Percentiles rank a stretch among this genome's conserved stretches.
These are phyloP conservation scores for Mrakia hoshinonis DNA, from an alignment of 768 basidiomycete genomes.

Conservation along the genomic window DNA sequence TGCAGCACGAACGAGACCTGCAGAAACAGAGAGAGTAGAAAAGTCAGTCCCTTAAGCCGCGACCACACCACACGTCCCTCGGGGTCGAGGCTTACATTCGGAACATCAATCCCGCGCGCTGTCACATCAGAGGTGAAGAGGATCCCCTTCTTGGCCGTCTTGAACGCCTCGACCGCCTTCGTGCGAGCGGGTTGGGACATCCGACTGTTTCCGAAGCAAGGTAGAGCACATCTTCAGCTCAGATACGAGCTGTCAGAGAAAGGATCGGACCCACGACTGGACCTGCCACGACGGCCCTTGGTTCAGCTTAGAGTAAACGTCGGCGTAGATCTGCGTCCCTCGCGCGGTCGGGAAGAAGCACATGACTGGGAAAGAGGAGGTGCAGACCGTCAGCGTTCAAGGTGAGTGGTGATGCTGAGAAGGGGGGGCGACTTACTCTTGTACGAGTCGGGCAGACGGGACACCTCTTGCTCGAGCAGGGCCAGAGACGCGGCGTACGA, in stretches of 20 bases:
- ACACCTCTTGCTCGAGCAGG: background rate
- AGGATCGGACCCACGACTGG: conserved; percentile 44
- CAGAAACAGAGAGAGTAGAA: no score
- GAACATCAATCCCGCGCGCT: conserved; percentile 62
- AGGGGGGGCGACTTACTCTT: conserved; percentile 34
- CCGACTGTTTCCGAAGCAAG: background rate
- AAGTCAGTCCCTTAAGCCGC: no score
- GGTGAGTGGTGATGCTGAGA: conserved; percentile 40
- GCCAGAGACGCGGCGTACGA: background rate
- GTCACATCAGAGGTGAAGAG: conserved; percentile 44
- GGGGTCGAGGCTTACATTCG: conserved; percentile 38
- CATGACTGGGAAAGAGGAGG: conserved; percentile 41
- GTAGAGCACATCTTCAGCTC: background rate
- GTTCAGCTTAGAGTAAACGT: conserved; percentile 34
- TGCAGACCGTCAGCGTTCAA: conserved; percentile 26
- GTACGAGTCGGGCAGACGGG: background rate
- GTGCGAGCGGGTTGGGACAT: conserved; percentile 20
- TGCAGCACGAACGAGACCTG: conserved; percentile 47
- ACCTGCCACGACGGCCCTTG: conserved; percentile 46
- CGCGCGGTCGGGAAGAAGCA: conserved; percentile 62
- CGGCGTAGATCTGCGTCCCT: conserved; percentile 46
- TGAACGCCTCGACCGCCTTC: conserved; percentile 10
- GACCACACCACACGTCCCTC: no score
- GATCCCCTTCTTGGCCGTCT: conserved; percentile 29
- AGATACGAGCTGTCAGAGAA: conserved; percentile 31